A percentile compares a stretch with the other conserved stretches of the same genome.
Conservation (phyloP, 345 rosid species). For the Raphanus raphanistrum region DNA sequence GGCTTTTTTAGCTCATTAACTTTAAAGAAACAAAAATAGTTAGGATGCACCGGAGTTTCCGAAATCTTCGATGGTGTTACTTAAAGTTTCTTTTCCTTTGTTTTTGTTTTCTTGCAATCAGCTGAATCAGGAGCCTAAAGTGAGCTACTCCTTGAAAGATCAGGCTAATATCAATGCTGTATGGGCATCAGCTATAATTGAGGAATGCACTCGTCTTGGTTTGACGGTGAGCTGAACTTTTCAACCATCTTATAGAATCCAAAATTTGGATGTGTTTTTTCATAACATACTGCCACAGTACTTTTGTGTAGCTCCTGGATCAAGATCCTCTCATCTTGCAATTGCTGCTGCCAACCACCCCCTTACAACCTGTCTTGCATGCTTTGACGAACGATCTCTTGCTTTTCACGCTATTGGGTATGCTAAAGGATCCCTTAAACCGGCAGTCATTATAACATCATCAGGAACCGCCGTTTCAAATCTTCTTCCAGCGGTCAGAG, state of each 20-base stretch:
- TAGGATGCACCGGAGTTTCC: too few relatives aligned
- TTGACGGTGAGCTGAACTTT: slow-evolving; percentile 60
- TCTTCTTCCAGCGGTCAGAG: slow-evolving; percentile 96
- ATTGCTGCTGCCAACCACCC: slow-evolving; percentile 90
- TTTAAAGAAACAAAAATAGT: neutral
- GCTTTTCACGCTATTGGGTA: slow-evolving; percentile 95
- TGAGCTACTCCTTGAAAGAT: slow-evolving; percentile 45
- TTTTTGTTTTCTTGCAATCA: slow-evolving; percentile 44
- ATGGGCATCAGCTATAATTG: slow-evolving; percentile 87
- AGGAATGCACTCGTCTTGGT: slow-evolving; percentile 93
- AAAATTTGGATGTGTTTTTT: slow-evolving; percentile 36
- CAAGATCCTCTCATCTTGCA: slow-evolving; percentile 93
- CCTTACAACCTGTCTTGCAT: slow-evolving; percentile 66
- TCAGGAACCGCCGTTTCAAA: slow-evolving; percentile 99
- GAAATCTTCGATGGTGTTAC: slow-evolving; percentile 15
- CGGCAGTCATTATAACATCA: slow-evolving; percentile 83
- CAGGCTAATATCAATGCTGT: slow-evolving; percentile 68
- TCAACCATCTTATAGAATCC: slow-evolving; percentile 17
- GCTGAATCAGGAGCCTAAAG: slow-evolving; percentile 56
- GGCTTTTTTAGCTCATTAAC: slow-evolving; percentile 9
- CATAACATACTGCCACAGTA: slow-evolving; percentile 57
- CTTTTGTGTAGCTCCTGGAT: slow-evolving; percentile 96
- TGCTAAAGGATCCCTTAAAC: slow-evolving; percentile 78
- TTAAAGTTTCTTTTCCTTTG: slow-evolving; percentile 14
- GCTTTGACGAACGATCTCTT: slow-evolving; percentile 93